These are phyloP conservation scores for Plenodomus tracheiphilus DNA, from an alignment of 2,329 filamentous ascomycete species.

Conservation along the genomic window DNA sequence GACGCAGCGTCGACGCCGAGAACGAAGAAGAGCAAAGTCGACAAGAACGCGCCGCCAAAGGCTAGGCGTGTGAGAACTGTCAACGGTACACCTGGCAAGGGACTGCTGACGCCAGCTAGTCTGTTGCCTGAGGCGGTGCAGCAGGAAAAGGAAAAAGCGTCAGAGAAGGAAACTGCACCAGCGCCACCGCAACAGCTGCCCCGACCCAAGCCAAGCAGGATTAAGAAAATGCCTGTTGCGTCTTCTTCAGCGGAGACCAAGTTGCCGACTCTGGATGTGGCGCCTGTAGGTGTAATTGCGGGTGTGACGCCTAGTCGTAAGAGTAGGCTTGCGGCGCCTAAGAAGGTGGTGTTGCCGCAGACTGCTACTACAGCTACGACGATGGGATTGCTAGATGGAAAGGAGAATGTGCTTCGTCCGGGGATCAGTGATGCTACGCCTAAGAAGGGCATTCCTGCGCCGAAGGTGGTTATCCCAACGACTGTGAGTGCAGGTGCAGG, in stretches of 20 bases:
- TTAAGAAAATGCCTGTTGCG: constrained; percentile 27
- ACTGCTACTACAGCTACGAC: constrained; percentile 7
- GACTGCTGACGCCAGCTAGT: constrained; percentile 31
- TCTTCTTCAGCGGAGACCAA: constrained; percentile 17
- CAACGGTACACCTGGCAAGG: constrained; percentile 46
- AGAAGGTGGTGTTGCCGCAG: constrained; percentile 39
- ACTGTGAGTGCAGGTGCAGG: constrained; percentile 2
- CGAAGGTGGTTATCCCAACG: constrained; percentile 22
- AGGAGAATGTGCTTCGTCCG: constrained; percentile 26
- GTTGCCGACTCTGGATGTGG: constrained; percentile 23
- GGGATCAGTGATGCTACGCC: constrained; percentile 28
- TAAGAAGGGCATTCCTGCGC: constrained; percentile 35
- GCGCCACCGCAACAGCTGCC: constrained; percentile 13
- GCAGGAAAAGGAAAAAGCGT: constrained; percentile 24
- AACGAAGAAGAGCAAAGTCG: background rate
- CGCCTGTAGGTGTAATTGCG: constrained; percentile 25
- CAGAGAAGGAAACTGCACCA: constrained; percentile 1
- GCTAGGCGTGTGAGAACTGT: constrained; percentile 34
- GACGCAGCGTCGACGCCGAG: constrained; percentile 9
- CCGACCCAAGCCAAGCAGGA: constrained; percentile 22
- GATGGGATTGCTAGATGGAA: constrained; percentile 6
- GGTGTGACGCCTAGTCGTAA: constrained; percentile 28
- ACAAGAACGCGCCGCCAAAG: background rate
- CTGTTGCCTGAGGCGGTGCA: constrained; percentile 33
- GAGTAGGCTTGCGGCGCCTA: constrained; percentile 39